Evolutionary conservation across 164 flowering plant genomes (phyloP), one percentile per base, ranked within the genome.

Genomic region (Hamamelis virginiana): DNA sequence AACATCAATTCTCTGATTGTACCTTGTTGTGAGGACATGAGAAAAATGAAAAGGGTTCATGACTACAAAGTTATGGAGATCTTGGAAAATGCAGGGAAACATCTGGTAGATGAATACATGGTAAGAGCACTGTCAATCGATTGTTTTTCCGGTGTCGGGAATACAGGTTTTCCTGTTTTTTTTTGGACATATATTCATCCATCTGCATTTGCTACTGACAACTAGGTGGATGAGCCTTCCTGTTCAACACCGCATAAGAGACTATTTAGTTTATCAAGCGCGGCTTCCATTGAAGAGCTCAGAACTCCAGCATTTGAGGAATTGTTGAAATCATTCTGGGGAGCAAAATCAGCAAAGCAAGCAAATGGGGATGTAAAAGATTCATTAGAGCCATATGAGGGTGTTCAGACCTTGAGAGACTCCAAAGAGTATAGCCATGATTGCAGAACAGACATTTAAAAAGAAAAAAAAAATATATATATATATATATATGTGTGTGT

Each of bases 171-270:
- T 33, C 41, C 6, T 33, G n/a, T n/a, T n/a, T n/a, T n/a, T n/a
- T n/a, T n/a, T n/a, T n/a, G n/a, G n/a, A n/a, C n/a, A n/a, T n/a
- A n/a, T n/a, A n/a, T n/a, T n/a, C n/a, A n/a, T n/a, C n/a, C n/a
- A n/a, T n/a, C n/a, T n/a, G n/a, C n/a, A n/a, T n/a, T n/a, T n/a
- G n/a, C 23, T 46, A 28, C 62, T 53, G 58, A 15, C 16, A 16
- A 8, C 4, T 81, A 96, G 98, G 91, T 96, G 72, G 99, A 96
- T 80, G 92, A 91, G 79, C 91, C 97, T 23, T 82, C 99, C n/a
- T 89, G 97, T 78, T 90, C 97, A 62, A 96, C 98, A 15, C 99
- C 98, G 6, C 87, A 80, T 71, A 89, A 77, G 79, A 87, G 97
- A 62, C 60, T 82, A 22, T 85, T 90, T 74, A 89, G 87, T 79